Evolutionary conservation across 108 stramenopile genomes (phyloP).

Genomic region (Fragilariopsis cylindrus): DNA sequence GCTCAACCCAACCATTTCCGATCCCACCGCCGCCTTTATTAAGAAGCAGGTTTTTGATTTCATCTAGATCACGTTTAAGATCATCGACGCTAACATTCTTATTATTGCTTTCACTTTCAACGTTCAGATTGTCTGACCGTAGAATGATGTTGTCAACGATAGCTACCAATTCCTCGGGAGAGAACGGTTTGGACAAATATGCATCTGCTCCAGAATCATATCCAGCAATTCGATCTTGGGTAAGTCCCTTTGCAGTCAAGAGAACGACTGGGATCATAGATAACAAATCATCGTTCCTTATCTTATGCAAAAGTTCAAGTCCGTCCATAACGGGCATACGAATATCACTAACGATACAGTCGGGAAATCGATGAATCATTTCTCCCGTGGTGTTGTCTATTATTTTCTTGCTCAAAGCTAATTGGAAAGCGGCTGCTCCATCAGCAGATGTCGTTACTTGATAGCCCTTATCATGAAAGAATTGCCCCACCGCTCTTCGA

Average conservation of each 20-base stretch:
- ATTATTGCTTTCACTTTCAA: conserved; percentile 6
- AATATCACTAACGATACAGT: conserved; percentile 60
- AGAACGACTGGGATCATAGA: conserved; percentile 70
- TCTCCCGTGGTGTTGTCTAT: background rate
- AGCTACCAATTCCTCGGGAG: conserved; percentile 79
- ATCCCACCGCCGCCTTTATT: conserved; percentile 43
- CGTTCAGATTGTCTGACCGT: conserved; percentile 33
- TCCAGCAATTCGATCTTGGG: conserved; percentile 76
- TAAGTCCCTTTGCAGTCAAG: conserved; percentile 72
- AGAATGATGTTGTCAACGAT: conserved; percentile 64
- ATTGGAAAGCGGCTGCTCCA: conserved; percentile 52
- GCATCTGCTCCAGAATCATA: conserved; percentile 85
- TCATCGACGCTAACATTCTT: conserved; percentile 32
- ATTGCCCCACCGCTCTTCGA: conserved; percentile 67
- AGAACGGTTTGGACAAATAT: conserved; percentile 86
- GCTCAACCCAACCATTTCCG: conserved; percentile 43
- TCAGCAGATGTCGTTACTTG: conserved; percentile 71
- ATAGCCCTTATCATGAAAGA: conserved; percentile 68
- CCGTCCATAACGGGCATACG: conserved; percentile 70
- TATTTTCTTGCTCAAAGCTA: conserved; percentile 38
- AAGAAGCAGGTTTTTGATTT: conserved; percentile 65
- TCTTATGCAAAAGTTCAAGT: conserved; percentile 54
- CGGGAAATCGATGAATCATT: conserved; percentile 29
- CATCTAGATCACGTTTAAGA: conserved; percentile 55
- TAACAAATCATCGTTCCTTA: conserved; percentile 54